Evolutionary conservation across 768 basidiomycete species (phyloP), one percentile per base, ranked within the genome.

Genomic region (Lactarius hengduanensis): DNA sequence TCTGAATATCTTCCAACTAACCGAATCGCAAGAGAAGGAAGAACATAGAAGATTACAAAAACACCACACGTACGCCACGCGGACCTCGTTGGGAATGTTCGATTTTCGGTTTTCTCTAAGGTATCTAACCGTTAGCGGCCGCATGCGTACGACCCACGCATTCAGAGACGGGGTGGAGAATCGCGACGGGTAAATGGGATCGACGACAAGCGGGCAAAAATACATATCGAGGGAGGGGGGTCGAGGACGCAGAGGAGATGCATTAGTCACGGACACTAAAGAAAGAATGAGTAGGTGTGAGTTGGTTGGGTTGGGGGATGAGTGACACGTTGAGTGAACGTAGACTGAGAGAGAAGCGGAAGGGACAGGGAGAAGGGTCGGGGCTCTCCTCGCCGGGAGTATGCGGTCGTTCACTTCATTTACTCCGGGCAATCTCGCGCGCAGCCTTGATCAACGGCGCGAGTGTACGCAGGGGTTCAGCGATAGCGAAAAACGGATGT

Each of bases 391-490:
- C 30, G 28, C 41, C 16, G 16, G 11, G 36, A n/a, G 30, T 22
- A 45, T 16, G 18, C 11, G 22, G n/a, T n/a, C n/a, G 20, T 20
- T 47, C 36, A 55, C 55, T 73, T 67, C 28, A 59, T 61, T 74
- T 67, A 73, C 65, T 84, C 83, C 69, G 79, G 75, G 90, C 88
- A 57, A 92, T 89, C 70, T 95, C 93, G 68, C 92, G 81, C 7
- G 94, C 94, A 15, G 94, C 93, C 76, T 95, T 96, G 82, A 96
- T 96, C 47, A 96, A 78, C 9, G 94, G 94, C 9, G 92, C 83
- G 61, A 96, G 80, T 22, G 92, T 94, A 63, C 91, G 83, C 61
- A 96, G 80, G 7, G 93, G 93, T 78, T 97, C 95, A 3, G 89
- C 88, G 40, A 90, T 79, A 75, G 86, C 88, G 81, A 96, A 96